phyloP scores from a whole-genome alignment of 2,329 filamentous ascomycete genomes.

The Phialemoniopsis sp. region DNA sequence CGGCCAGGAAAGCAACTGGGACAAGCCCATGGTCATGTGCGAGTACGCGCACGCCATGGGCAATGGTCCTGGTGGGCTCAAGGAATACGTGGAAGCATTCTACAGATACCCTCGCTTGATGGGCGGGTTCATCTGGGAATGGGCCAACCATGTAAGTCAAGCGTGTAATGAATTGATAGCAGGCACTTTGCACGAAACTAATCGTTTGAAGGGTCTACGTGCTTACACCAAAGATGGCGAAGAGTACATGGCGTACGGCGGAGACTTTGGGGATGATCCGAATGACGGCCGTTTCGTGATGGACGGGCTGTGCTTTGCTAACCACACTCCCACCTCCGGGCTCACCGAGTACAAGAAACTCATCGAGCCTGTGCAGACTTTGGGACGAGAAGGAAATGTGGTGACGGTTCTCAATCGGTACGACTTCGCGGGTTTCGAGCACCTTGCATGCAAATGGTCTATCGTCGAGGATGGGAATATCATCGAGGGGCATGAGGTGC shows the following conservation, averaged over 20 bases:
- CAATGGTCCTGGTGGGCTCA: conserved; percentile 61
- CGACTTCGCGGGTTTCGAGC: conserved; percentile 47
- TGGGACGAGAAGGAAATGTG: conserved; percentile 33
- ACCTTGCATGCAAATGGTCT: conserved; percentile 39
- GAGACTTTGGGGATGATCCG: conserved; percentile 53
- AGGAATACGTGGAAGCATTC: conserved; percentile 61
- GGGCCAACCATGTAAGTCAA: conserved; percentile 46
- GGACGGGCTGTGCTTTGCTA: conserved; percentile 42
- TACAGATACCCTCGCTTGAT: conserved; percentile 53
- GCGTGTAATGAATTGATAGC: not conserved
- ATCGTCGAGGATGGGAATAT: conserved; percentile 33
- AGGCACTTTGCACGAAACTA: not conserved
- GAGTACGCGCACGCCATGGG: conserved; percentile 59
- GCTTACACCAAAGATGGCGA: conserved; percentile 33
- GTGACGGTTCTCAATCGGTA: conserved; percentile 49
- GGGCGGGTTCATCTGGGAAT: conserved; percentile 60
- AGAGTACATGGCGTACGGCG: conserved; percentile 48
- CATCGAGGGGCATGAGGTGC: conserved; percentile 25
- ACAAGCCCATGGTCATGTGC: conserved; percentile 50
- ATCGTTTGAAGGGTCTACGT: conserved; percentile 28
- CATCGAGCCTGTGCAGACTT: conserved; percentile 53
- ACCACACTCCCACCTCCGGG: conserved; percentile 46
- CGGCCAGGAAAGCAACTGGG: conserved; percentile 25
- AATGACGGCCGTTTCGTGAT: conserved; percentile 52
- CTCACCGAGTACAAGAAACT: conserved; percentile 53